Evolutionary conservation across 495 filamentous ascomycete genomes (phyloP).

Genomic region (Aspergillus steynii): DNA sequence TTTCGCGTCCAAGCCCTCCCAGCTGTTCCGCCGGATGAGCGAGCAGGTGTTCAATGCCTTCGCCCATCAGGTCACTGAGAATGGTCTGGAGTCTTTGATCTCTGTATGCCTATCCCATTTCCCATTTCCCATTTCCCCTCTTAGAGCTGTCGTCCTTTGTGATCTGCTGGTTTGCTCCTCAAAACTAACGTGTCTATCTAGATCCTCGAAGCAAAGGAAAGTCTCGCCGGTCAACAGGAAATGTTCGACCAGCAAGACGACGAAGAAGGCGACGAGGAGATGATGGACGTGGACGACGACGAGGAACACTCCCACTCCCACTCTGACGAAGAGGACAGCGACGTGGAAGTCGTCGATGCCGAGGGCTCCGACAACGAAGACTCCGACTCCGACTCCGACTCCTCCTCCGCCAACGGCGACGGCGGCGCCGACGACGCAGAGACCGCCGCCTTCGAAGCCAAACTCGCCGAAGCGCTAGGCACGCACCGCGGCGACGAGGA

Average conservation of each 20-base stretch:
- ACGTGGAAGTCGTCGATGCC: conserved; percentile 31
- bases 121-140: not conserved
- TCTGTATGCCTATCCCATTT: conserved; percentile 35
- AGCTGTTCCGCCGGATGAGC: conserved; percentile 80
- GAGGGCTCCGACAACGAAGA: conserved; percentile 36
- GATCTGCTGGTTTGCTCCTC: not conserved
- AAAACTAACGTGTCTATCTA: conserved; percentile 27
- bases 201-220: conserved; percentile 78
- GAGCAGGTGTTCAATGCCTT: conserved; percentile 85
- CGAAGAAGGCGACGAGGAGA: conserved; percentile 52
- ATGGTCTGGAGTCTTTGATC: conserved; percentile 71
- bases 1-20: conserved; percentile 83
- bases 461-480: conserved; percentile 71
- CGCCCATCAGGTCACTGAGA: conserved; percentile 65
- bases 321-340: conserved; percentile 32
- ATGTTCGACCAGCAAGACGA: conserved; percentile 80
- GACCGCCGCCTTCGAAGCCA: conserved; percentile 69
- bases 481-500: conserved; percentile 60
- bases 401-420: conserved; percentile 18
- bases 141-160: conserved; percentile 1
- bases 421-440: conserved; percentile 51
- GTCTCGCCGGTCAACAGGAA: conserved; percentile 74
- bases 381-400: conserved; percentile 19
- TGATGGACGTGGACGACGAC: conserved; percentile 34
- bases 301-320: conserved; percentile 33